phyloP scores from a whole-genome alignment of 495 filamentous ascomycete genomes.

The Podospora conica region DNA sequence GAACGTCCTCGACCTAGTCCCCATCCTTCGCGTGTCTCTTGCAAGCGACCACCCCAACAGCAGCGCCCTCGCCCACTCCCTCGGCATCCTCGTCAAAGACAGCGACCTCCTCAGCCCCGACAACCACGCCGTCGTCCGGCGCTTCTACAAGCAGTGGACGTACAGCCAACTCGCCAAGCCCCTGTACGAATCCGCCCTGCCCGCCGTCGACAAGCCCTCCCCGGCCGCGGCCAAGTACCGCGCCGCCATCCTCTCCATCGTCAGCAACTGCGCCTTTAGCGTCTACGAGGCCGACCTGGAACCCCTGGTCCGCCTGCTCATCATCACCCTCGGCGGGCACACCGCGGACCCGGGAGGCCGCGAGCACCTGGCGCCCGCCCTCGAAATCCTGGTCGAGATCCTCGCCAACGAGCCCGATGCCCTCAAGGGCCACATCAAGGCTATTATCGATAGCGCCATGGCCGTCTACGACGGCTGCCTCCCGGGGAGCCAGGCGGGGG shows the following conservation, averaged over 20 bases:
- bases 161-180: conserved; percentile 27
- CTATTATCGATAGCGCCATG: conserved; percentile 28
- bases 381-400: conserved; percentile 36
- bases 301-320: conserved; percentile 31
- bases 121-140: conserved; percentile 28
- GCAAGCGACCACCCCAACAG: conserved; percentile 16
- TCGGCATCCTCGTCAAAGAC: conserved; percentile 22
- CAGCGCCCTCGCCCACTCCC: conserved; percentile 23
- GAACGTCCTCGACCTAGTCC: conserved; percentile 15
- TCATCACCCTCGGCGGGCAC: conserved; percentile 28
- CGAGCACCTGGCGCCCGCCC: conserved; percentile 24
- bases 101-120: conserved; percentile 21
- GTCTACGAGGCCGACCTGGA: conserved; percentile 37
- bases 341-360: conserved; percentile 12
- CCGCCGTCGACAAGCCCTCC: conserved; percentile 8
- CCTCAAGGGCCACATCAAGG: conserved; percentile 33
- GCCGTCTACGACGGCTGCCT: conserved; percentile 25
- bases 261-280: conserved; percentile 35
- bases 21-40: conserved; percentile 17
- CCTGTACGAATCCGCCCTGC: conserved; percentile 22
- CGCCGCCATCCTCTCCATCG: conserved; percentile 30
- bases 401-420: conserved; percentile 30
- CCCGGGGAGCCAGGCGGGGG: conserved; percentile 11
- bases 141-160: conserved; percentile 31
- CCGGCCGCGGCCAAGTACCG: conserved; percentile 22